Conservation (phyloP, 164 flowering plant species). For the Vitis rotundifolia region DNA sequence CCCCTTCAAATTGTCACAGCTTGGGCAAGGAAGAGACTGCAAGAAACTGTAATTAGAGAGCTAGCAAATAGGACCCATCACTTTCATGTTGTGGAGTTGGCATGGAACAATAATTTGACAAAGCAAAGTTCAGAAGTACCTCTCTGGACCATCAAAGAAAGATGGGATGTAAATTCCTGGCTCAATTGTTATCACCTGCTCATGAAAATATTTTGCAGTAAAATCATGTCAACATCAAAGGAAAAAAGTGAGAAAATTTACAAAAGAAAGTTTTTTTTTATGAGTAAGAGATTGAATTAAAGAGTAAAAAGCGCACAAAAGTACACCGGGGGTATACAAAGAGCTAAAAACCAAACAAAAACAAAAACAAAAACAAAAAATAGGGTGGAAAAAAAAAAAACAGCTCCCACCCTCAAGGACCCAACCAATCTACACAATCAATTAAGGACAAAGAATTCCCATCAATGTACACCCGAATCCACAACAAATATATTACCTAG, state of each 20-base stretch:
- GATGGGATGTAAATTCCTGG: slow-evolving; percentile 90
- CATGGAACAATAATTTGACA: neutral
- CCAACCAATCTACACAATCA: too few relatives aligned
- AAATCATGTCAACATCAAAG: neutral
- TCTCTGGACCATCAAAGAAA: slow-evolving; percentile 57
- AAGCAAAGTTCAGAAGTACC: slow-evolving; percentile 40
- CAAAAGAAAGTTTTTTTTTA: too few relatives aligned
- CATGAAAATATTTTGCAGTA: neutral
- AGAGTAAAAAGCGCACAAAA: too few relatives aligned
- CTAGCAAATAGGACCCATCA: neutral
- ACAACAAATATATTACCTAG: neutral
- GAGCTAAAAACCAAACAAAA: too few relatives aligned
- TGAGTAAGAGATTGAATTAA: too few relatives aligned
- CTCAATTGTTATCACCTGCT: slow-evolving; percentile 92
- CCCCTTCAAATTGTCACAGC: neutral
- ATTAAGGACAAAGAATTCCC: too few relatives aligned
- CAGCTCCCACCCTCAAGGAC: too few relatives aligned
- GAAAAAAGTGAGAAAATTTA: neutral
- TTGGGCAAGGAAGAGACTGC: neutral
- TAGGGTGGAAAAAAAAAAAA: too few relatives aligned
- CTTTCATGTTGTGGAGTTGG: neutral
- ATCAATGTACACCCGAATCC: too few relatives aligned
- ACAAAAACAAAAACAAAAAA: too few relatives aligned
- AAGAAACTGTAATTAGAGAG: neutral
- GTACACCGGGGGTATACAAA: too few relatives aligned